These are phyloP conservation scores for Amanita thiersii DNA, from an alignment of 768 basidiomycete species.

Conservation along the genomic window DNA sequence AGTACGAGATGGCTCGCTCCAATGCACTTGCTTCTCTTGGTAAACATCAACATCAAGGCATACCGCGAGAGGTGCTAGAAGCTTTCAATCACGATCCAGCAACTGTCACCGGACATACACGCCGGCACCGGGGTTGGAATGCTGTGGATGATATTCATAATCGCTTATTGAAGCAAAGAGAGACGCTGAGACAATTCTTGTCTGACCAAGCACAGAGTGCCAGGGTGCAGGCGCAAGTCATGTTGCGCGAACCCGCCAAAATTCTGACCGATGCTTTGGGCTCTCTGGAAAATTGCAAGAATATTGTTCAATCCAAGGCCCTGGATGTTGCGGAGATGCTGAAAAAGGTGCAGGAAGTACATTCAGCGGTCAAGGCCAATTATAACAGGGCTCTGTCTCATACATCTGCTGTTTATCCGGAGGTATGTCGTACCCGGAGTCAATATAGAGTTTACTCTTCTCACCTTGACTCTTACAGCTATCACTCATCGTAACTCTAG, in stretches of 20 bases:
- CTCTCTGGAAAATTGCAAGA: conserved; percentile 38
- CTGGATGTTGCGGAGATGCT: conserved; percentile 42
- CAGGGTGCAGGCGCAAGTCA: conserved; percentile 22
- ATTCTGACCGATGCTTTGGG: conserved; percentile 41
- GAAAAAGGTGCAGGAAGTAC: conserved; percentile 44
- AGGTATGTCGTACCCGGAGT: conserved; percentile 36
- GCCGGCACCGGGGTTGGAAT: conserved; percentile 53
- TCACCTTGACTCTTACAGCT: conserved; percentile 31
- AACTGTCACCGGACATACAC: conserved; percentile 60
- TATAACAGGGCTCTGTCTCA: conserved; percentile 60
- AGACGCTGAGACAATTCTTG: conserved; percentile 42
- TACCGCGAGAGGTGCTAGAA: conserved; percentile 64
- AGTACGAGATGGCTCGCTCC: conserved; percentile 57
- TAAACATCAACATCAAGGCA: conserved; percentile 29
- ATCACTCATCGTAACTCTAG: conserved; percentile 59
- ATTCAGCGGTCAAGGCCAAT: conserved; percentile 48
- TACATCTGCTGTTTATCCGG: conserved; percentile 72
- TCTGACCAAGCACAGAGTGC: conserved; percentile 15
- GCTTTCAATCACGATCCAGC: conserved; percentile 74
- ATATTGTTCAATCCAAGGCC: conserved; percentile 36
- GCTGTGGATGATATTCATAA: conserved; percentile 71
- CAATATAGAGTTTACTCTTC: background rate
- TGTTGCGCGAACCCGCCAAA: conserved; percentile 48
- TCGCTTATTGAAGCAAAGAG: conserved; percentile 54
- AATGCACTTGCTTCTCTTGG: conserved; percentile 40